A percentile compares a stretch with the other conserved stretches of the same genome.
Evolutionary conservation across 306 rosid genomes (phyloP).

Genomic region (Aeschynomene evenia): DNA sequence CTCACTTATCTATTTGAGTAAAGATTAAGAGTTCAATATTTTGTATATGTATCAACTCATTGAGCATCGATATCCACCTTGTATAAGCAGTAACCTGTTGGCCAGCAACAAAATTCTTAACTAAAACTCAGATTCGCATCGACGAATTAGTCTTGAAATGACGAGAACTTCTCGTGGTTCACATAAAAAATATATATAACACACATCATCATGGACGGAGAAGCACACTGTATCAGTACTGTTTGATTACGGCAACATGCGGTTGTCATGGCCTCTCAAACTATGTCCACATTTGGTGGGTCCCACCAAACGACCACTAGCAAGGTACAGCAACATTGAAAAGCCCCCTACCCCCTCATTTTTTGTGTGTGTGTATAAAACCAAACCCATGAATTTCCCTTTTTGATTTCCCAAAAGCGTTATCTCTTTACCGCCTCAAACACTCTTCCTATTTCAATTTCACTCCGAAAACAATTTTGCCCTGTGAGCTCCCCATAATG

Average conservation of each 20-base stretch:
- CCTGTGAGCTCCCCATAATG: conserved; percentile 43
- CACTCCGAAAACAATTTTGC: background rate
- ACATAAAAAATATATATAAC: too few relatives aligned
- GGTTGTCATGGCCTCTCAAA: background rate
- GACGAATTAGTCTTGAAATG: too few relatives aligned
- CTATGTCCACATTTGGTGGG: conserved; percentile 33
- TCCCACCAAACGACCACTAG: conserved; percentile 8
- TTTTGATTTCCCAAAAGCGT: background rate
- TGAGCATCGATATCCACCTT: too few relatives aligned
- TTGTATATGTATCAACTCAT: too few relatives aligned
- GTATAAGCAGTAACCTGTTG: too few relatives aligned
- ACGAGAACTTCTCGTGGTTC: too few relatives aligned
- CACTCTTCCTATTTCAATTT: background rate
- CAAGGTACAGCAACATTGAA: background rate
- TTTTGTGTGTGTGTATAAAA: background rate
- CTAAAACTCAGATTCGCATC: too few relatives aligned
- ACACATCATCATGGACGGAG: background rate
- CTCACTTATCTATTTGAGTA: too few relatives aligned
- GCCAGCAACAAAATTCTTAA: too few relatives aligned
- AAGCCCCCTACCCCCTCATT: background rate
- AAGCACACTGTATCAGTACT: background rate
- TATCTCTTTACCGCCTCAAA: background rate
- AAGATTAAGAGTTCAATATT: too few relatives aligned
- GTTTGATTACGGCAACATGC: background rate
- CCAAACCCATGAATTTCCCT: background rate